These are phyloP conservation scores for Polysphondylium violaceum DNA, from an alignment of 78 protist species.

Conservation along the genomic window DNA sequence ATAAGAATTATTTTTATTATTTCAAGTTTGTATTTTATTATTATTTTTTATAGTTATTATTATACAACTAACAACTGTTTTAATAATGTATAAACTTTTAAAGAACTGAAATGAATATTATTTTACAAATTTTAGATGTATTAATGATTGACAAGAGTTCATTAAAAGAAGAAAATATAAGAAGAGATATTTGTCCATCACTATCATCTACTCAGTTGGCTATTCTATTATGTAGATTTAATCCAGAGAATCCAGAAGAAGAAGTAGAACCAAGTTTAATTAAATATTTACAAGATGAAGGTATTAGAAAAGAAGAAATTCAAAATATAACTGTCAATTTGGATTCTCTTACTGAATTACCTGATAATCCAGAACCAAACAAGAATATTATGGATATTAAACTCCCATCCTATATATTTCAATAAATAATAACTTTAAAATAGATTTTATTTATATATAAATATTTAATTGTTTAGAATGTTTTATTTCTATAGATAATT, in stretches of 20 bases:
- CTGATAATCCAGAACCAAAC: constrained; percentile 49
- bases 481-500: too few species aligned
- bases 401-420: constrained; percentile 22
- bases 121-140: constrained; percentile 48
- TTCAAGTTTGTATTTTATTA: constrained; percentile 20
- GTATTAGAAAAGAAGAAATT: constrained; percentile 51
- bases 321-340: constrained; percentile 39
- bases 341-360: constrained; percentile 34
- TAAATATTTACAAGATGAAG: constrained; percentile 59
- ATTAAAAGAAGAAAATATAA: constrained; percentile 30
- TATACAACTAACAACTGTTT: background rate
- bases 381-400: constrained; percentile 28
- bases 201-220: constrained; percentile 43
- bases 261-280: constrained; percentile 66
- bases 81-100: background rate
- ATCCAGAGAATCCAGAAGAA: constrained; percentile 8
- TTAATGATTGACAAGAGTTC: constrained; percentile 56
- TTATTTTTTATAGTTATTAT: background rate
- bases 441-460: too few species aligned
- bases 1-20: constrained; percentile 59
- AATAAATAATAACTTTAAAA: constrained; percentile 33
- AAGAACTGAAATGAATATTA: constrained; percentile 46
- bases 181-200: constrained; percentile 70
- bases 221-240: constrained; percentile 16
- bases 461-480: too few species aligned